phyloP scores from a whole-genome alignment of 305 asterid genomes.

The Fraxinus sp. region DNA sequence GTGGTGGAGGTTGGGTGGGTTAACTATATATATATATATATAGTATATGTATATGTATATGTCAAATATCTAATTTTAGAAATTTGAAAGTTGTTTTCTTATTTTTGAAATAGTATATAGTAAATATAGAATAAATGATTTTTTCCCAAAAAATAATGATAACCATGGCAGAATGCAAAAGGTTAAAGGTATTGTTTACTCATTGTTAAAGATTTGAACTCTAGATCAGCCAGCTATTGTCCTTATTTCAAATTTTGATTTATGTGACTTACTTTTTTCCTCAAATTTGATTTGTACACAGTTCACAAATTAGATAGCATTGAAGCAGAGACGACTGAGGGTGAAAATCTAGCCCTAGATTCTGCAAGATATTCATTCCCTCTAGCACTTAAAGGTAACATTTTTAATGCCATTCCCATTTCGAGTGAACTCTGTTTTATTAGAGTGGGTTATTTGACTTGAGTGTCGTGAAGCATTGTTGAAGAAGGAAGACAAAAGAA shows the following conservation, averaged over 20 bases:
- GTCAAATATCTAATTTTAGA: too few species aligned
- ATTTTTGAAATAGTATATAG: too few species aligned
- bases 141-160: slow-evolving; percentile 30
- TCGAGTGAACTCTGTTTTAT: background rate
- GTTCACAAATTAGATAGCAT: slow-evolving; percentile 60
- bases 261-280: slow-evolving; percentile 23
- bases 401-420: background rate
- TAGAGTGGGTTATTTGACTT: slow-evolving; percentile 24
- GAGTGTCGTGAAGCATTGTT: slow-evolving; percentile 66
- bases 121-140: too few species aligned
- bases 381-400: slow-evolving; percentile 79
- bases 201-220: slow-evolving; percentile 17
- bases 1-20: too few species aligned
- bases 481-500: slow-evolving; percentile 53
- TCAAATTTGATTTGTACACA: slow-evolving; percentile 25
- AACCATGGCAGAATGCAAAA: slow-evolving; percentile 60
- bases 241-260: background rate
- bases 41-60: too few species aligned
- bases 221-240: slow-evolving; percentile 17
- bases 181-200: slow-evolving; percentile 56
- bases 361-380: slow-evolving; percentile 89
- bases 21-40: too few species aligned
- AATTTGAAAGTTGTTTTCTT: too few species aligned
- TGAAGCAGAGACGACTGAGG: slow-evolving; percentile 76
- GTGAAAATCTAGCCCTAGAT: slow-evolving; percentile 54